Percentiles rank a stretch among this genome's conserved stretches.
Conservation (phyloP, 306 rosid species). For the Mimosa pudica region DNA sequence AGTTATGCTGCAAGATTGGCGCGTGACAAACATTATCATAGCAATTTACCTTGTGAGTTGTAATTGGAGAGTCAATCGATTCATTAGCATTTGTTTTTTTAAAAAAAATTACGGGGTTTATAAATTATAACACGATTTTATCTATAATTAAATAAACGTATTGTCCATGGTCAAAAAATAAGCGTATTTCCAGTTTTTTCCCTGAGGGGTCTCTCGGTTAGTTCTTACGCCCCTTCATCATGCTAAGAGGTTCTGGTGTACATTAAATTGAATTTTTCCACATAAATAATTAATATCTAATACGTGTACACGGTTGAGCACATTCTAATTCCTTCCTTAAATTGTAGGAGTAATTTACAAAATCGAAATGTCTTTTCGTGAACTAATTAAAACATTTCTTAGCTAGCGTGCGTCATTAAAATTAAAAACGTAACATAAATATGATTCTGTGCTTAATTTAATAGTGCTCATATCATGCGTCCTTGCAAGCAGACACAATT, state of each 20-base stretch:
- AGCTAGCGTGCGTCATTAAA: not conserved
- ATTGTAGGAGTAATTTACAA: conserved; percentile 15
- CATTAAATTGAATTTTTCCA: not conserved
- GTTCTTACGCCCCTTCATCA: conserved; percentile 31
- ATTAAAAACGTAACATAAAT: not conserved
- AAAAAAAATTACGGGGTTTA: not conserved
- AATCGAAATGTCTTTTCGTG: conserved; percentile 29
- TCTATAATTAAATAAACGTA: not conserved
- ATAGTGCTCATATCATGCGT: conserved; percentile 19
- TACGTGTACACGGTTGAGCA: not conserved
- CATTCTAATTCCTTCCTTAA: not conserved
- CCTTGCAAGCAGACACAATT: conserved; percentile 42
- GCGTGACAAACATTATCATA: not conserved
- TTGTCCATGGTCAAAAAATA: not conserved
- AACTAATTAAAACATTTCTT: not conserved
- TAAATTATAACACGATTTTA: not conserved
- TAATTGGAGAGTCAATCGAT: not conserved
- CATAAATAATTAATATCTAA: not conserved
- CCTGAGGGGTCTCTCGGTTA: conserved; percentile 18
- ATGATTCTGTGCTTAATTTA: not conserved
- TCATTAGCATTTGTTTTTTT: not conserved
- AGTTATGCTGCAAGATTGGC: not conserved
- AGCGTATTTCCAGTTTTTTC: conserved; percentile 20
- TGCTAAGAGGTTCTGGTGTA: not conserved
- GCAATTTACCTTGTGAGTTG: not conserved